Conservation (phyloP, 129 eudicot genomes). For the Mikania micrantha region DNA sequence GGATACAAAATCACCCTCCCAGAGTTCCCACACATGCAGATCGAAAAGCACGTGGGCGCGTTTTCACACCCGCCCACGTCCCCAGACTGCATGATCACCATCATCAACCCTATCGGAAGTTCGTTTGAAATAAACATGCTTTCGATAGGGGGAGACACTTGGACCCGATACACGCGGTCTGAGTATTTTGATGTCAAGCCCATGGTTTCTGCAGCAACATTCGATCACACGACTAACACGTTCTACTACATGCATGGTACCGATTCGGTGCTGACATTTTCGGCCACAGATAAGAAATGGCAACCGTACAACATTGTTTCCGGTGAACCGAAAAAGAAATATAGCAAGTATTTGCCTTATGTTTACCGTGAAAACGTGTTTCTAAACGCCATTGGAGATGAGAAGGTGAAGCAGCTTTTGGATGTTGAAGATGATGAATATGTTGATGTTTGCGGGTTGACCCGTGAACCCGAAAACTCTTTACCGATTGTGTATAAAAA, state of each 20-base stretch:
- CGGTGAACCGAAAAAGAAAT: no score
- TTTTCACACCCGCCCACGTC: slow-evolving; percentile 25
- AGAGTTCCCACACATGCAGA: slow-evolving; percentile 12
- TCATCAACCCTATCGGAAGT: not conserved
- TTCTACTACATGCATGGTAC: slow-evolving; percentile 18
- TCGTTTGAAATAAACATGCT: slow-evolving; percentile 8
- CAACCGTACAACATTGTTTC: not conserved
- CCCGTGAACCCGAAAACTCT: not conserved
- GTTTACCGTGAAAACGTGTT: not conserved
- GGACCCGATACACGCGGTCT: slow-evolving; percentile 9
- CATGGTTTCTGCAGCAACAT: slow-evolving; percentile 9
- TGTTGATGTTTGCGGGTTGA: slow-evolving; percentile 29
- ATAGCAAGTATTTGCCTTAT: not conserved
- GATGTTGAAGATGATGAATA: slow-evolving; percentile 25
- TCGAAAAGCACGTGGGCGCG: slow-evolving; percentile 18
- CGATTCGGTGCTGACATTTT: not conserved
- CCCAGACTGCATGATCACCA: slow-evolving; percentile 27
- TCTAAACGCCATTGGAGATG: not conserved
- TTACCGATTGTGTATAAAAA: not conserved
- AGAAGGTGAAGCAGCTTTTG: not conserved
- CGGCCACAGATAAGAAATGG: slow-evolving; percentile 4
- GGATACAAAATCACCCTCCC: slow-evolving; percentile 30
- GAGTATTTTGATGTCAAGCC: no score
- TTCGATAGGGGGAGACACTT: slow-evolving; percentile 6
- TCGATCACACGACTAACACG: not conserved